A percentile compares a stretch with the other conserved stretches of the same genome.
Conservation (phyloP, 306 rosid species). For the Albizia julibrissin region DNA sequence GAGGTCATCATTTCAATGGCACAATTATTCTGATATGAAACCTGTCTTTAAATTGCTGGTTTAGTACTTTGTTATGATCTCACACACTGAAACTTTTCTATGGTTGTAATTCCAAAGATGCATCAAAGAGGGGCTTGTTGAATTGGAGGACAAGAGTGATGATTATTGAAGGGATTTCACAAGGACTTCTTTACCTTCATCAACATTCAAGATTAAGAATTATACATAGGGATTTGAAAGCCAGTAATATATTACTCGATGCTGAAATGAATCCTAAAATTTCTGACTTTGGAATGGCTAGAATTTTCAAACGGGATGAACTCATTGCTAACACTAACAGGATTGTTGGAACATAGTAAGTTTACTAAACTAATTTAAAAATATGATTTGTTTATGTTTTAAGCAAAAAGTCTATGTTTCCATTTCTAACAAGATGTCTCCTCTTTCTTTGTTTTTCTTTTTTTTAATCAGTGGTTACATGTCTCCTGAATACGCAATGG, state of each 20-base stretch:
- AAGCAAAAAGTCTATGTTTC: background rate
- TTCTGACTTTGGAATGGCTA: constrained; percentile 35
- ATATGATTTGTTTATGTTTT: background rate
- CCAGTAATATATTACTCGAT: constrained; percentile 36
- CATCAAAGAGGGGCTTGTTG: background rate
- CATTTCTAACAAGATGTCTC: background rate
- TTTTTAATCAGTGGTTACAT: background rate
- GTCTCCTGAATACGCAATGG: constrained; percentile 28
- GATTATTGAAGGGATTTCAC: constrained; percentile 31
- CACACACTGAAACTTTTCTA: background rate
- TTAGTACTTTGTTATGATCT: background rate
- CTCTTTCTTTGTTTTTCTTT: background rate
- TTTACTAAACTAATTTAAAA: background rate
- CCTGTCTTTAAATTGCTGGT: background rate
- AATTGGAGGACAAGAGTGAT: constrained; percentile 13
- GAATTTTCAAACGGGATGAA: constrained; percentile 25
- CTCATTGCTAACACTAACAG: constrained; percentile 18
- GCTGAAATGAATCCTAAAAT: constrained; percentile 34
- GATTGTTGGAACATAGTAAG: constrained; percentile 40
- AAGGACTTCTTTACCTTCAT: constrained; percentile 31
- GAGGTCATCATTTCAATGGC: too few relatives aligned
- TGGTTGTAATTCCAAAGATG: background rate
- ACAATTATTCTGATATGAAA: background rate
- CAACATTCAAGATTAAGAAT: constrained; percentile 17
- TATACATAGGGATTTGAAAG: constrained; percentile 38